Evolutionary conservation across 2,329 filamentous ascomycete species (phyloP).

Genomic region (Epichloe baconii): DNA sequence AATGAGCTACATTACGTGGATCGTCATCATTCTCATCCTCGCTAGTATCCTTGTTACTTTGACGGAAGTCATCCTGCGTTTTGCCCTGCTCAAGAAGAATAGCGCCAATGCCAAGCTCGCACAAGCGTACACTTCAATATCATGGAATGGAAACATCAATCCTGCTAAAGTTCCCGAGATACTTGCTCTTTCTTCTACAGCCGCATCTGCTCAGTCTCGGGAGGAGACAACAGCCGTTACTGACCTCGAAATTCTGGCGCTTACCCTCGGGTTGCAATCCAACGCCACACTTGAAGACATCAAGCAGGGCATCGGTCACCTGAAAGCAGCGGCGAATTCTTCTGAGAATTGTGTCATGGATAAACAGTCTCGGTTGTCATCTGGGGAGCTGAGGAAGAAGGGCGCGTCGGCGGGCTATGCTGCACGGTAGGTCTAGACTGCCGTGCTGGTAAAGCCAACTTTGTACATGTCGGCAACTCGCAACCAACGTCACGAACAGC

Average conservation of each 20-base stretch:
- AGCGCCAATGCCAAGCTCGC: conserved; percentile 8
- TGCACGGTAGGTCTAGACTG: background rate
- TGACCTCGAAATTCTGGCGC: conserved; percentile 23
- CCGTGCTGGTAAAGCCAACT: background rate
- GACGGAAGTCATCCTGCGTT: conserved; percentile 76
- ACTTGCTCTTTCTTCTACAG: conserved; percentile 9
- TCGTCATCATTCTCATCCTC: conserved; percentile 87
- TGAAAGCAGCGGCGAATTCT: conserved; percentile 12
- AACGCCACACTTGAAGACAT: conserved; percentile 25
- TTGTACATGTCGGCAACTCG: background rate
- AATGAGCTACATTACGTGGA: conserved; percentile 96
- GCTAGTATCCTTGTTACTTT: conserved; percentile 85
- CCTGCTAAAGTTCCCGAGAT: conserved; percentile 8
- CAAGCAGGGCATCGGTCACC: conserved; percentile 17
- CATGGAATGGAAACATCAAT: conserved; percentile 7
- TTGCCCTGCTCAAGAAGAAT: conserved; percentile 49
- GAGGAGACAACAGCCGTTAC: conserved; percentile 10
- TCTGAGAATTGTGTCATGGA: background rate
- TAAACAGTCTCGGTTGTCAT: background rate
- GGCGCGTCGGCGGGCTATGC: background rate
- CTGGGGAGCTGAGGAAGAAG: background rate
- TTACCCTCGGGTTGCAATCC: conserved; percentile 19
- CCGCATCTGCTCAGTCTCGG: background rate
- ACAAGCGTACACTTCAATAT: conserved; percentile 6
- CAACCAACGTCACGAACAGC: background rate